Percentiles rank a stretch among this genome's conserved stretches.
phyloP scores from a whole-genome alignment of 2,329 filamentous ascomycete species.

The Bipolaris bicolor region DNA sequence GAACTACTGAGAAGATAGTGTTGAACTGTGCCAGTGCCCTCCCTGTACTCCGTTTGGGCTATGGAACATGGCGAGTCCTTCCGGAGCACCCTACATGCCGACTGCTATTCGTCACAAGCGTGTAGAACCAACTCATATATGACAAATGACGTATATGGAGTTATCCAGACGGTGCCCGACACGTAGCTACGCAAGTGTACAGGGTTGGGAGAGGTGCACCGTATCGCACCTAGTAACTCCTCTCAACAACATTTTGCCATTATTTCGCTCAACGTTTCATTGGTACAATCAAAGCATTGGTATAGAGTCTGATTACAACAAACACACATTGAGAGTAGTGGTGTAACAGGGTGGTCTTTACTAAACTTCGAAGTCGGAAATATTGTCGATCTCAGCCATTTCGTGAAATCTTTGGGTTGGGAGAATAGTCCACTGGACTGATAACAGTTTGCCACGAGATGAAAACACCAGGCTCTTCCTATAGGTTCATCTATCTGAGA shows the following conservation, averaged over 20 bases:
- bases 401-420: not conserved
- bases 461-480: not conserved
- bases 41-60: constrained; percentile 3
- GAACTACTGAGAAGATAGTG: not conserved
- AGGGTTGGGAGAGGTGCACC: not conserved
- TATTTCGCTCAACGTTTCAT: not conserved
- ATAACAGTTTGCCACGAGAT: not conserved
- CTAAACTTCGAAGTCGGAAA: not conserved
- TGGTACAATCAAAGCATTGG: not conserved
- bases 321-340: not conserved
- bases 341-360: not conserved
- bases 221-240: not conserved
- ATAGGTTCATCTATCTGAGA: not conserved
- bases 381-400: not conserved
- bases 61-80: constrained; percentile 14
- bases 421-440: too few relatives aligned
- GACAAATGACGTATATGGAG: not conserved
- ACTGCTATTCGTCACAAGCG: constrained; percentile 7
- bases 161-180: not conserved
- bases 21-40: constrained; percentile 2
- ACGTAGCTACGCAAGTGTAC: not conserved
- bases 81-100: not conserved
- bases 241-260: not conserved
- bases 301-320: not conserved
- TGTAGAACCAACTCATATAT: constrained; percentile 1